Evolutionary conservation across 176 grass and related monocot genomes (phyloP), one percentile per base, ranked within the genome.

Genomic region (Hordeum marinum): DNA sequence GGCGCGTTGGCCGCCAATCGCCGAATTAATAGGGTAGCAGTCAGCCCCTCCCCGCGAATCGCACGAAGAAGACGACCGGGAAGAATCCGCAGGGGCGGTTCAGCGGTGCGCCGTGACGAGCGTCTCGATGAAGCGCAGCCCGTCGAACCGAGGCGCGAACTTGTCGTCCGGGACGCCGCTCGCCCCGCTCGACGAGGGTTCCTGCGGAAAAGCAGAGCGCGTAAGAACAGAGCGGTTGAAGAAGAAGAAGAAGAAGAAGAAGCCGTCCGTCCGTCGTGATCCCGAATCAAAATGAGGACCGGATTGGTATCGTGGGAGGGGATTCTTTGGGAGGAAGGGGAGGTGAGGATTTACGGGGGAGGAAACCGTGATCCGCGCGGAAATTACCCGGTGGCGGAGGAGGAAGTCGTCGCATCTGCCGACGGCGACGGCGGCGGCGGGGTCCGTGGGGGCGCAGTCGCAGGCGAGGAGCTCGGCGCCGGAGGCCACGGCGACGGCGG

Each of bases 111-210:
- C 88, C 63, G 88, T 90, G 72, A 90, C 83, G 72, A 90, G 88
- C 63, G 88, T 90, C 79, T 90, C 88, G 78, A 90, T 90, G 83
- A 90, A 90, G 11, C 88, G 88, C 63, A 90, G 88, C 18, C 88
- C 88, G 42, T 90, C 83, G 83, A 90, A 90, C 7, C 88, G 88
- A 78, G 88, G 88, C 54, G 88, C 83, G 64, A 90, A 90, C 40
- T 75, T 81, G 54, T 78, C 78, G 7, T 81, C 50, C 39, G 11
- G 0, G 52, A 0, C 20, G 54, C 68, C 71, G 63, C 15, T 17
- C 0, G 0, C 54, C 54, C 7, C 54, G 54, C 54, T 57, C 11
- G 67, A 31, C 10, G 68, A 27, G 15, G 77, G 70, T 0, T 18
- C 79, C 88, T 90, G 63, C 17, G 50, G 54, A 57, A 11, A 31